Conservation (phyloP, 495 filamentous ascomycete genomes). For the Neurospora cerealis region DNA sequence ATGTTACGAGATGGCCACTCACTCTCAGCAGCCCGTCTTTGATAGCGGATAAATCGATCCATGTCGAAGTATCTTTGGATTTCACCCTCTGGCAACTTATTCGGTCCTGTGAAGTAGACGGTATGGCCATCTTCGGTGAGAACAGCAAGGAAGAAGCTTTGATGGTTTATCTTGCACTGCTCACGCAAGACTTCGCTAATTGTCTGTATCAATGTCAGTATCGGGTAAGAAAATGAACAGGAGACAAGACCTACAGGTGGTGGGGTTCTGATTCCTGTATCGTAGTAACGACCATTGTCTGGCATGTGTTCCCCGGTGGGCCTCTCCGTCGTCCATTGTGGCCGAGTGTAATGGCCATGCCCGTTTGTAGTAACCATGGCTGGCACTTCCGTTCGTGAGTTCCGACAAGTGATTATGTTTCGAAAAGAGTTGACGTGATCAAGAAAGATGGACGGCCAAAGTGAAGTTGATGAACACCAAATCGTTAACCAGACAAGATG, state of each 20-base stretch:
- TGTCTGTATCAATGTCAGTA: constrained; percentile 18
- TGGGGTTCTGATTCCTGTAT: constrained; percentile 8
- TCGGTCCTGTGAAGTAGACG: constrained; percentile 22
- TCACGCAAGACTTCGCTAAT: constrained; percentile 29
- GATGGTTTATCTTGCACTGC: constrained; percentile 24
- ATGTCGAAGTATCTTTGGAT: constrained; percentile 24
- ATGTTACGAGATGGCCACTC: neutral
- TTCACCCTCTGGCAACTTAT: constrained; percentile 12
- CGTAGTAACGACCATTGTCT: constrained; percentile 9
- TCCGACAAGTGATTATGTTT: neutral
- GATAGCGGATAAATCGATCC: constrained; percentile 15
- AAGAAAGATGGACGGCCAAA: neutral
- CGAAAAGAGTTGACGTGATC: neutral
- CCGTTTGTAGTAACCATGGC: neutral
- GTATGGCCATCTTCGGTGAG: constrained; percentile 22
- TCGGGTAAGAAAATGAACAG: neutral
- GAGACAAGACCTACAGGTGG: constrained; percentile 9
- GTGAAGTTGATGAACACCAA: neutral
- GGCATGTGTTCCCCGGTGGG: constrained; percentile 1
- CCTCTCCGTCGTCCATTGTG: constrained; percentile 16
- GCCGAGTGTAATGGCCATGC: constrained; percentile 10
- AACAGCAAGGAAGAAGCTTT: constrained; percentile 29
- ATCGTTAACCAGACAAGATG: neutral
- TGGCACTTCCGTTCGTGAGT: neutral
- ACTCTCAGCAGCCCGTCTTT: constrained; percentile 8